Evolutionary conservation across 106 monocot genomes (phyloP).

Genomic region (Gastrodia elata): DNA sequence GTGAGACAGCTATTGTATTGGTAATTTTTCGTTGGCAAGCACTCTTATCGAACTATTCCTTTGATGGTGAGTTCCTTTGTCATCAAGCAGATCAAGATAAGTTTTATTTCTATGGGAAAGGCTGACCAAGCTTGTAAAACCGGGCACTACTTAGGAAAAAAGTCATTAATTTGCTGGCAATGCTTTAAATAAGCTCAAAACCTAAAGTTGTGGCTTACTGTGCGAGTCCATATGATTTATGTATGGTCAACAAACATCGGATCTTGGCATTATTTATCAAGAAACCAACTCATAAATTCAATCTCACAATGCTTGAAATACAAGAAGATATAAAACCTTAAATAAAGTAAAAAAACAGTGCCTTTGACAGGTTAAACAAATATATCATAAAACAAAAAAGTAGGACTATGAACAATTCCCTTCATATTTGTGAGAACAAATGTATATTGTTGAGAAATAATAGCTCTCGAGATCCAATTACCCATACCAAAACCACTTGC

Average conservation of each 20-base stretch:
- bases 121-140: too few species aligned
- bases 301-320: background rate
- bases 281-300: background rate
- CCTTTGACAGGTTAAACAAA: background rate
- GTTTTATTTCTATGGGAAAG: too few species aligned
- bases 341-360: background rate
- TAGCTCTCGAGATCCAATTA: background rate
- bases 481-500: background rate
- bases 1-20: too few species aligned
- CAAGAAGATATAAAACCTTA: background rate
- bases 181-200: background rate
- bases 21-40: too few species aligned
- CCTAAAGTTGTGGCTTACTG: background rate
- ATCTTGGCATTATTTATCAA: background rate
- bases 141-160: background rate
- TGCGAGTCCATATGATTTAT: background rate
- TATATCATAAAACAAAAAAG: background rate
- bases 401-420: background rate
- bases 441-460: background rate
- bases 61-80: too few species aligned
- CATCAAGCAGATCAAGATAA: too few species aligned
- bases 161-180: background rate
- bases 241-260: background rate
- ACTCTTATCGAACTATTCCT: too few species aligned
- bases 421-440: background rate